Conservation (phyloP, 2,329 filamentous ascomycete species). For the Pyricularia sp. region DNA sequence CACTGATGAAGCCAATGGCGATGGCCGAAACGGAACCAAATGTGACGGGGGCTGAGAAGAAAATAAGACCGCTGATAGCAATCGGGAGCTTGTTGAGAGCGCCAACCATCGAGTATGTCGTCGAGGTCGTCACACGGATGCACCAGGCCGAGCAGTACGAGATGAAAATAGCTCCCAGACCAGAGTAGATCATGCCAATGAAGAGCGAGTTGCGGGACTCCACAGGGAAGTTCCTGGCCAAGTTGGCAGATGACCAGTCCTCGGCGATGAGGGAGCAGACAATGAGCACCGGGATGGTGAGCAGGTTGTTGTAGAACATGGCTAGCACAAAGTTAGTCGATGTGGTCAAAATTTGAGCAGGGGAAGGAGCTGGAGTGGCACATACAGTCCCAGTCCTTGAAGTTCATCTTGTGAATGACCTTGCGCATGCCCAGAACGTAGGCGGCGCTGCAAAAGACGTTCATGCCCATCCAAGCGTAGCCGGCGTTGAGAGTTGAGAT, state of each 20-base stretch:
- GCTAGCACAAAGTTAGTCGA: slow-evolving; percentile 37
- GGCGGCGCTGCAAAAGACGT: slow-evolving; percentile 85
- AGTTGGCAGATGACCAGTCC: slow-evolving; percentile 81
- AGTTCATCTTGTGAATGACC: slow-evolving; percentile 98
- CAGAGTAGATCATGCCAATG: slow-evolving; percentile 85
- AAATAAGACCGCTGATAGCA: slow-evolving; percentile 79
- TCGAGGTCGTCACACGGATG: slow-evolving; percentile 91
- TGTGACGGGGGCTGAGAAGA: slow-evolving; percentile 90
- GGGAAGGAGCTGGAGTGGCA: slow-evolving; percentile 13
- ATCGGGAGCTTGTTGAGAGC: slow-evolving; percentile 97
- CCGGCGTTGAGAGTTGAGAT: slow-evolving; percentile 87
- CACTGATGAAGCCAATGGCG: slow-evolving; percentile 77
- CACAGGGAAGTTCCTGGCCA: slow-evolving; percentile 77
- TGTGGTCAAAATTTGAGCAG: background rate
- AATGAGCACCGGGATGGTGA: slow-evolving; percentile 86
- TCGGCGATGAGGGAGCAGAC: slow-evolving; percentile 71
- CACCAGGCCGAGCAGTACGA: slow-evolving; percentile 99
- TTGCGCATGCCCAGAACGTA: slow-evolving; percentile 93
- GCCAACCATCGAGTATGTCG: slow-evolving; percentile 97
- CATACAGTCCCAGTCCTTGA: slow-evolving; percentile 99
- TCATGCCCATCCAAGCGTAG: slow-evolving; percentile 96
- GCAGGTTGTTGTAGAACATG: slow-evolving; percentile 99
- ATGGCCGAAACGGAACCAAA: slow-evolving; percentile 88
- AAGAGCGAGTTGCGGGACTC: slow-evolving; percentile 68
- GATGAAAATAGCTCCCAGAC: slow-evolving; percentile 88